Base-by-base conservation (phyloP, 371 early-diverging fungal species). In the Mucor saturninus region DNA sequence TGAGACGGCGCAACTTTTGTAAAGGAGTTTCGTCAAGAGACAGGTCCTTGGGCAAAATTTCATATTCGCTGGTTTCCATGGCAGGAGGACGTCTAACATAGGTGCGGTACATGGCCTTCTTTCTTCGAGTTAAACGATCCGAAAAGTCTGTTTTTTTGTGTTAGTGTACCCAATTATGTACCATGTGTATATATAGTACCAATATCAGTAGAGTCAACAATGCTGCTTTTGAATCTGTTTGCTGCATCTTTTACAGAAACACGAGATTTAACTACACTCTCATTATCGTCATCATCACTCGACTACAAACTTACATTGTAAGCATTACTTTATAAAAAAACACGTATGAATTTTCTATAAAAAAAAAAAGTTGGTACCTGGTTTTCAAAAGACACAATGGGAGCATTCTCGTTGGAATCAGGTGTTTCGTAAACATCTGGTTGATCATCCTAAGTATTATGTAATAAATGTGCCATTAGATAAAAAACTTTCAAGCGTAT, bases 351-450 rank as follows among this genome's bases (percentile, higher is more conserved):
- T 21, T 55, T 14, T 30, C 26, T 48, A 1, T 28, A 39, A 21
- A 28, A 35, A 45, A 40, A 52, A 7, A 13, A 56, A n/a, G 38
- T 14, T 30, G 37, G 56, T 81, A 84, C 89, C 83, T 84, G 83
- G 64, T 77, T 77, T 52, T 88, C 90, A 59, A 76, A 74, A 38
- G 80, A 76, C n/a, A 73, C 73, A 29, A 75, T 69, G 31, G 82
- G 80, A 14, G 68, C 54, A 40, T 75, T 82, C 32, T 76, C 81
- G 15, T 60, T 61, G 30, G 75, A 79, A 67, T 91, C 95, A n/a
- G 89, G 82, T 5, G 93, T 92, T 64, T 94, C 95, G 73, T 89
- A 93, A 56, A 92, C 89, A 81, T 94, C 95, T 37, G 90, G 93
- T 68, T 91, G 91, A 61, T 87, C 89, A 68, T 88, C 88, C 88